Base-by-base conservation (phyloP, 1,139 yeast genomes). In the Hanseniaspora gamundiae region DNA sequence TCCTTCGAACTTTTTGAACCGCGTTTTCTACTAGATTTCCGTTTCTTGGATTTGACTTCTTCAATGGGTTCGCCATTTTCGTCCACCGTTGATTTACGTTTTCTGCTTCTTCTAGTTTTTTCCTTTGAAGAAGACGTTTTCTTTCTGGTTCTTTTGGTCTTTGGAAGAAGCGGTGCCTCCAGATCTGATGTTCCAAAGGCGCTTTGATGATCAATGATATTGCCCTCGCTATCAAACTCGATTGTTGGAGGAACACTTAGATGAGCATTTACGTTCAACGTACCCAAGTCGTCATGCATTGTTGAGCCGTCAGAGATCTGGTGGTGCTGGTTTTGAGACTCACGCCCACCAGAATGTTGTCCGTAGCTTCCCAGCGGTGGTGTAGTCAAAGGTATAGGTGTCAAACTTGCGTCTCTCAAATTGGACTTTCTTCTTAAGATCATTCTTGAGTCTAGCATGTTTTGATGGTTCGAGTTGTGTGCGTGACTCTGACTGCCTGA, bases 281-380 rank as follows among this genome's bases (percentile, higher is more conserved):
- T 35, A 11, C 31, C 26, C 14, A 31, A 4, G 11, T 40, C 40
- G 30, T 27, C 29, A 14, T 38, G 40, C 13, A 35, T 27, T 5
- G 38, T 43, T 36, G 41, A 40, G n/a, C 36, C 43, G 35, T 38
- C 22, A 24, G 21, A 20, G 16, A 31, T 36, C n/a, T n/a, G n/a
- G 27, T 43, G 31, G 3, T 14, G 35, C 17, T n/a, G 6, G 26
- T 24, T 9, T 7, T 24, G 26, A 6, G 26, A 7, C 9, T 9
- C 26, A 24, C 9, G 26, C 9, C 8, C 26, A 9, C 26, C 8
- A 11, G 35, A 10, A 14, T 40, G 28, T 8, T 41, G 40, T 5
- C 46, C 46, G 38, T 40, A 43, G 9, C 43, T 43, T 24, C 38
- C 41, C 17, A 43, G 28, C 5, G 46, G 46, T 16, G 46, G 46